Evolutionary conservation across 73 alveolate genomes (phyloP).

Genomic region (Breviolum minutum): DNA sequence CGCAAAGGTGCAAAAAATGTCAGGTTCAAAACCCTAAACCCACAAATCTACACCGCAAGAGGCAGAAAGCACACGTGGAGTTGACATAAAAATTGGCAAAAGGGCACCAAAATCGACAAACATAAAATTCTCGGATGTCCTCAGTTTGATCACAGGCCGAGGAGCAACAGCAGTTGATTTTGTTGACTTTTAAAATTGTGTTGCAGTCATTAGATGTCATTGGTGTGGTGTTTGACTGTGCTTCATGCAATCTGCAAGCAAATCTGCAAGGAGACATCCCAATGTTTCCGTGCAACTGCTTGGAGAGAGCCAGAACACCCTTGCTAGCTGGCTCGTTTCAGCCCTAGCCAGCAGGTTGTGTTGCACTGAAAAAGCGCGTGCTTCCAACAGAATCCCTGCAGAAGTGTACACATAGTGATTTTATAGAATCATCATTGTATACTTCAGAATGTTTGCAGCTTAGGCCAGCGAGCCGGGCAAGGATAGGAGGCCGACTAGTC

Average conservation of each 20-base stretch:
- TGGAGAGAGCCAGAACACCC: conserved; percentile 73
- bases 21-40: neutral
- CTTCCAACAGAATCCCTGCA: too few species aligned
- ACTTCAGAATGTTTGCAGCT: neutral
- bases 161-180: neutral
- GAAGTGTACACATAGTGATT: too few species aligned
- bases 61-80: neutral
- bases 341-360: neutral
- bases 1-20: neutral
- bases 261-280: conserved; percentile 37
- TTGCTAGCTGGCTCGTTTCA: neutral
- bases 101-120: neutral
- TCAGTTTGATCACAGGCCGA: neutral
- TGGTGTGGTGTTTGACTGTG: neutral
- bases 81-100: neutral
- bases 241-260: neutral
- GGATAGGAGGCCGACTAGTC: conserved; percentile 59
- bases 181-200: too few species aligned
- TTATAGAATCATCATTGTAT: too few species aligned
- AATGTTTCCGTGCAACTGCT: conserved; percentile 78
- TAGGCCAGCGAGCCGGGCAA: conserved; percentile 40
- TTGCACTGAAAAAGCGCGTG: too few species aligned
- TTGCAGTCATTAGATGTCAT: neutral
- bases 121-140: conserved; percentile 23
- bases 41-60: neutral